Percentiles rank a stretch among this genome's conserved stretches.
Evolutionary conservation across 495 filamentous ascomycete species (phyloP).

Genomic region (Neurospora terricola): DNA sequence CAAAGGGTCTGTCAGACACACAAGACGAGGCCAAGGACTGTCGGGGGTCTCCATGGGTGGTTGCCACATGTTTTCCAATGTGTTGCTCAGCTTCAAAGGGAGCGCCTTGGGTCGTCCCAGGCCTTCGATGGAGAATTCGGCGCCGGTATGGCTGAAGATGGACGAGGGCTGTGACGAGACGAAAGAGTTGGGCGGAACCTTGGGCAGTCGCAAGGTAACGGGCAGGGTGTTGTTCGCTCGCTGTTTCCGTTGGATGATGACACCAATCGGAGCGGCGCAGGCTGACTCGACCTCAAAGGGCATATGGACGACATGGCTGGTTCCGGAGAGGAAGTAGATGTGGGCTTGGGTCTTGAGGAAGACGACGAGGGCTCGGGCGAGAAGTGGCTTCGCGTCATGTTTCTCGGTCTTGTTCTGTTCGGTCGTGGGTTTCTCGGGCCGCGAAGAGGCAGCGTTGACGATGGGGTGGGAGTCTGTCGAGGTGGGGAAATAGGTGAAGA

Average conservation of each 20-base stretch:
- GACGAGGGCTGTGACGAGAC: conserved; percentile 47
- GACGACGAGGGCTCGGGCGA: conserved; percentile 71
- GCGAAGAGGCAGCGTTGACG: not conserved
- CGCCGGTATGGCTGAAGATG: conserved; percentile 31
- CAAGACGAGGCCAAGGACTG: conserved; percentile 64
- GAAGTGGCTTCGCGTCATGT: conserved; percentile 9
- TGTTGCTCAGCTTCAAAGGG: conserved; percentile 32
- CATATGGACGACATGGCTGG: conserved; percentile 82
- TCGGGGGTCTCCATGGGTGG: conserved; percentile 34
- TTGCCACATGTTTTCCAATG: conserved; percentile 40
- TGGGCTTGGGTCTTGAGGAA: conserved; percentile 90
- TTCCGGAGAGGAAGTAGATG: conserved; percentile 80
- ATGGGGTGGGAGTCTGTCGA: conserved; percentile 29
- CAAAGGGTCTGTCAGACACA: conserved; percentile 78
- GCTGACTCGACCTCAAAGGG: conserved; percentile 89
- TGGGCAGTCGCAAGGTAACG: conserved; percentile 40
- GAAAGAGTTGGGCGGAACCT: conserved; percentile 73
- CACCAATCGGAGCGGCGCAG: conserved; percentile 68
- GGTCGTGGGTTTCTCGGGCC: not conserved
- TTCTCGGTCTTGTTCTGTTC: not conserved
- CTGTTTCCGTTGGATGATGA: conserved; percentile 73
- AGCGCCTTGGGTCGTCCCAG: conserved; percentile 41
- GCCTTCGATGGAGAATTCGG: conserved; percentile 43
- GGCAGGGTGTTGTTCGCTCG: conserved; percentile 28
- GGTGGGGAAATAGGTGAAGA: conserved; percentile 71